These are phyloP conservation scores for Fusarium sp. DNA, from an alignment of 2,329 filamentous ascomycete species.

Conservation along the genomic window DNA sequence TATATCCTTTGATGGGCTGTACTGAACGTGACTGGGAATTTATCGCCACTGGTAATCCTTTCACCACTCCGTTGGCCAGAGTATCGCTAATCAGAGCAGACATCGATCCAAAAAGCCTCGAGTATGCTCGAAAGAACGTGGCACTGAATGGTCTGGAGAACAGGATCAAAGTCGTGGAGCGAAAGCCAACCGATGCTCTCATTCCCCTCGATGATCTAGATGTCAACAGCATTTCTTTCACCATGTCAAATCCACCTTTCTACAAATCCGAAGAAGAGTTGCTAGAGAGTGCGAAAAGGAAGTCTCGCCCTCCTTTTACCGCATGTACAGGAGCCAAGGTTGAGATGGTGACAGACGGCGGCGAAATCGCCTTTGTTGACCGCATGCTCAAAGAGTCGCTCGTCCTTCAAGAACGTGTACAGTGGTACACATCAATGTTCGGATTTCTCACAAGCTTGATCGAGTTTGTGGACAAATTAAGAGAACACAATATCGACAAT, in stretches of 20 bases:
- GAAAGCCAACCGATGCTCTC: slow-evolving; percentile 60
- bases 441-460: slow-evolving; percentile 79
- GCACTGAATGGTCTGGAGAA: slow-evolving; percentile 68
- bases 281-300: slow-evolving; percentile 68
- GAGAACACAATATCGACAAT: slow-evolving; percentile 70
- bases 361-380: slow-evolving; percentile 78
- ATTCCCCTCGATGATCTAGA: slow-evolving; percentile 69
- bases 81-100: slow-evolving; percentile 56
- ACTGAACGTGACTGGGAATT: slow-evolving; percentile 78
- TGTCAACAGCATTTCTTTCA: slow-evolving; percentile 73
- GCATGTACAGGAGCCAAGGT: slow-evolving; percentile 78
- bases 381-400: slow-evolving; percentile 77
- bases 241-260: slow-evolving; percentile 96
- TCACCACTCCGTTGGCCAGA: not conserved
- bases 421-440: slow-evolving; percentile 93
- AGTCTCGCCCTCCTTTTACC: slow-evolving; percentile 73
- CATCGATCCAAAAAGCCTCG: slow-evolving; percentile 76
- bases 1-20: slow-evolving; percentile 87
- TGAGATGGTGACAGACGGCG: slow-evolving; percentile 87
- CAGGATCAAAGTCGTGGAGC: slow-evolving; percentile 71
- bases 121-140: slow-evolving; percentile 74
- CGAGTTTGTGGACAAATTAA: slow-evolving; percentile 67
- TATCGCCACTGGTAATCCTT: slow-evolving; percentile 63
- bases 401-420: slow-evolving; percentile 65
- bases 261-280: slow-evolving; percentile 81